phyloP scores from a whole-genome alignment of 2,329 filamentous ascomycete species.

The Xylariales sp. region DNA sequence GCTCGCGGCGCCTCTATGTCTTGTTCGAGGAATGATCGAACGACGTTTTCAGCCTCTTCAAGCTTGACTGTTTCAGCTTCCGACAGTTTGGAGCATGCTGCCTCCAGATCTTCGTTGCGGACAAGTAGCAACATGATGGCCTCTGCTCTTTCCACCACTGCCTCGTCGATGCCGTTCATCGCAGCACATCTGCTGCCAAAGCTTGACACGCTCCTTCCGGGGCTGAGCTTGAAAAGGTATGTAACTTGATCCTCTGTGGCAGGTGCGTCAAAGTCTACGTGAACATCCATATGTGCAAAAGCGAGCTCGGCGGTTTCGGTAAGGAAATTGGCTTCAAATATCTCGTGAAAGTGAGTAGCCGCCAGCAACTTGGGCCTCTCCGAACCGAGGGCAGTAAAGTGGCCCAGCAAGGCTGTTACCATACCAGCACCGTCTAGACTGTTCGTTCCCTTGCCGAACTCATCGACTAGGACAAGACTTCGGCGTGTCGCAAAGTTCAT shows the following conservation, averaged over 20 bases:
- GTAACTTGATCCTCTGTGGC: slow-evolving; percentile 59
- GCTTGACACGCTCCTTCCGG: slow-evolving; percentile 70
- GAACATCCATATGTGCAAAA: slow-evolving; percentile 70
- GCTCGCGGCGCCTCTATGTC: too few species aligned
- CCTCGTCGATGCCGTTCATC: slow-evolving; percentile 73
- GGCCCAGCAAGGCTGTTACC: slow-evolving; percentile 50
- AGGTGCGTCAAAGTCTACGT: slow-evolving; percentile 47
- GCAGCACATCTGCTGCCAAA: slow-evolving; percentile 84
- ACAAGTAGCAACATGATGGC: slow-evolving; percentile 64
- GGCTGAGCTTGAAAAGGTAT: slow-evolving; percentile 66
- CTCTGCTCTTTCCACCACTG: slow-evolving; percentile 71
- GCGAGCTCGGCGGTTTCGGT: slow-evolving; percentile 42
- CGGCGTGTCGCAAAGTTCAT: slow-evolving; percentile 68
- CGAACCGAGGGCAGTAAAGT: slow-evolving; percentile 44
- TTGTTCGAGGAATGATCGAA: slow-evolving; percentile 52
- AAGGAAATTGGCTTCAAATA: slow-evolving; percentile 63
- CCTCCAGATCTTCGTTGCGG: slow-evolving; percentile 70
- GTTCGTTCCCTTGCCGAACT: slow-evolving; percentile 71
- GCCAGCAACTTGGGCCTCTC: slow-evolving; percentile 53
- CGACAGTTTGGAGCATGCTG: slow-evolving; percentile 65
- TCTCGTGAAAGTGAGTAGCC: slow-evolving; percentile 65
- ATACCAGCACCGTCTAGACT: slow-evolving; percentile 54
- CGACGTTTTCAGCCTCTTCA: slow-evolving; percentile 58
- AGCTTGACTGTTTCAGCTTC: slow-evolving; percentile 60
- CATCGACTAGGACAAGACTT: slow-evolving; percentile 85